Base-by-base conservation (phyloP, 202 grass and related monocot species). In the Cymbopogon flexuosus region DNA sequence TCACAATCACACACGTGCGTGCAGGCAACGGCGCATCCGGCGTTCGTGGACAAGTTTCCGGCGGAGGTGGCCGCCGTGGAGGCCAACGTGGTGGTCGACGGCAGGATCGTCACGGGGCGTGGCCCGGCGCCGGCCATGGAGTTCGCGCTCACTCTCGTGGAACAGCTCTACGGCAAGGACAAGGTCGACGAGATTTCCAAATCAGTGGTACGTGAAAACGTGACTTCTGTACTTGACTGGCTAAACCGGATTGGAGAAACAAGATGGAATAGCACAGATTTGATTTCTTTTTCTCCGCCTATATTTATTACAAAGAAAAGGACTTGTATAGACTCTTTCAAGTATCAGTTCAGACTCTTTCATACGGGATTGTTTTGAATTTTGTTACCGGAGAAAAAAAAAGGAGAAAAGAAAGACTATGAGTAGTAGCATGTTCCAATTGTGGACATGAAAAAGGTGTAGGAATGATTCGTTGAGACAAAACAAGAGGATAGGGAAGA, bases 1-100 rank as follows among this genome's bases (percentile, higher is more conserved):
- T 31, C 30, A 31, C 30, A 31, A n/a, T n/a, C 22, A n/a, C 56
- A 21, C 12, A 10, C 57, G 57, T 12, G 5, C 51, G 16, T 56
- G 18, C 60, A 90, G 89, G 89, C 89, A 12, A 91, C 89, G 1
- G 81, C 81, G 15, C 81, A 91, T 16, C 89, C 89, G 23, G 5
- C n/a, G 62, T 79, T 64, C 75, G 82, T 91, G 41, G 78, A 79
- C 3, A 71, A 79, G 62, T 88, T 91, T 72, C 85, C 82, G 12
- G 66, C 68, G 0, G 82, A 88, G 78, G 89, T 85, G 66, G 73
- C 34, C 63, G 64, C 43, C 45, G 78, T 88, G 24, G 73, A 91
- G 15, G 73, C 85, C 9, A 83, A 70, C 59, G 82, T 91, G 46
- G 81, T 88, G 72, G 79, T 88, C 24, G 82, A 91, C 68, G 85